A percentile compares a stretch with the other conserved stretches of the same genome.
phyloP scores from a whole-genome alignment of 805 yeast genomes.

The Teunomyces gatunensis region DNA sequence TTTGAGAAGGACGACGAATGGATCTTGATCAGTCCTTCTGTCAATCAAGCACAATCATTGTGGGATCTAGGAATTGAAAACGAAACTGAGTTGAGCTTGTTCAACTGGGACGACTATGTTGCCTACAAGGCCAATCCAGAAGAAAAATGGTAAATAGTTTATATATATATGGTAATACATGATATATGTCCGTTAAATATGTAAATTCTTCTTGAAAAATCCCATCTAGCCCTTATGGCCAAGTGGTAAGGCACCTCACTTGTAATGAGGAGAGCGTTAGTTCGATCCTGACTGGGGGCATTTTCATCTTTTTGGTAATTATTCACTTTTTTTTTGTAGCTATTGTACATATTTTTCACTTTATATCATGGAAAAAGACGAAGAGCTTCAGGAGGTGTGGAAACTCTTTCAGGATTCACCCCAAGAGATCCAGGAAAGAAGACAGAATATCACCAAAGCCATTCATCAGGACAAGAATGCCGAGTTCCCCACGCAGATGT shows the following conservation, averaged over 20 bases:
- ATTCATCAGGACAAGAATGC: slow-evolving; percentile 17
- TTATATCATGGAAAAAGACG: slow-evolving; percentile 14
- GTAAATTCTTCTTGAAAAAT: background rate
- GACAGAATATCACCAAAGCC: slow-evolving; percentile 20
- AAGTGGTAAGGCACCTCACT: slow-evolving; percentile 43
- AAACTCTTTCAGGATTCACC: slow-evolving; percentile 29
- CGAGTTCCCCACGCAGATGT: slow-evolving; percentile 32
- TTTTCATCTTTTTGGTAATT: slow-evolving; percentile 9
- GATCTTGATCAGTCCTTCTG: slow-evolving; percentile 40
- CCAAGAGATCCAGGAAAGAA: slow-evolving; percentile 22
- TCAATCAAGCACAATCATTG: slow-evolving; percentile 20
- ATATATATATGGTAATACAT: background rate
- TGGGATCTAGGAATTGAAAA: slow-evolving; percentile 55
- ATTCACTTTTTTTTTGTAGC: background rate
- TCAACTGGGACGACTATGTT: slow-evolving; percentile 63
- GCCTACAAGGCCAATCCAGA: slow-evolving; percentile 78
- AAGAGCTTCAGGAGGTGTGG: slow-evolving; percentile 31
- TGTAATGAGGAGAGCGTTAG: slow-evolving; percentile 43
- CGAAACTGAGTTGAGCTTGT: slow-evolving; percentile 90
- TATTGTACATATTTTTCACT: too few relatives aligned
- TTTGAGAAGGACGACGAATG: slow-evolving; percentile 77
- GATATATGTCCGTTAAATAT: background rate
- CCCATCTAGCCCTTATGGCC: slow-evolving; percentile 30
- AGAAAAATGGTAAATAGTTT: slow-evolving; percentile 69
- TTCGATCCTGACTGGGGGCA: slow-evolving; percentile 36